A percentile compares a stretch with the other conserved stretches of the same genome.
Evolutionary conservation across 345 rosid species (phyloP).

Genomic region (Pseudoturritis turrita): DNA sequence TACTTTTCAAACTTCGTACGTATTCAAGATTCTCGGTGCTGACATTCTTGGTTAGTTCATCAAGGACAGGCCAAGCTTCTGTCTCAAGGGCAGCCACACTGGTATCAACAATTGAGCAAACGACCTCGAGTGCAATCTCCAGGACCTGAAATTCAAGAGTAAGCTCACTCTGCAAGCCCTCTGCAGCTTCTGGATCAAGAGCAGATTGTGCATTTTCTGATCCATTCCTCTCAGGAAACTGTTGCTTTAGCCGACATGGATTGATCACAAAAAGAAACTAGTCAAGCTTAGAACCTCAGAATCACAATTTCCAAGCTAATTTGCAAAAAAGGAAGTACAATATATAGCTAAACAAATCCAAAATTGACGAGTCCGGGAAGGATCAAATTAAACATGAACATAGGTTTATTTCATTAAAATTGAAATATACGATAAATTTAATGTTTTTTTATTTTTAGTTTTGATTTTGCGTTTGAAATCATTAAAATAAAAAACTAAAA

Average conservation of each 20-base stretch:
- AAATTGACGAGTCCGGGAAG: background rate
- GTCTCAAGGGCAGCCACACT: slow-evolving; percentile 68
- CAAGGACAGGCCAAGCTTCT: slow-evolving; percentile 84
- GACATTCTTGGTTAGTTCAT: slow-evolving; percentile 83
- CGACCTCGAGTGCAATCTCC: slow-evolving; percentile 87
- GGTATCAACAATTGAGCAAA: slow-evolving; percentile 62
- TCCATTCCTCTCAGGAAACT: slow-evolving; percentile 55
- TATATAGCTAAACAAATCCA: background rate
- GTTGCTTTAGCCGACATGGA: slow-evolving; percentile 54
- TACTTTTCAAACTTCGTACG: slow-evolving; percentile 86
- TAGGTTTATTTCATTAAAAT: too few relatives aligned
- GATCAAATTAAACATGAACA: too few relatives aligned
- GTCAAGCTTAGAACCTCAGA: background rate
- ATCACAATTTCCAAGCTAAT: background rate
- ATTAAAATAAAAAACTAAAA: too few relatives aligned
- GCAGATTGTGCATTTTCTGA: slow-evolving; percentile 35
- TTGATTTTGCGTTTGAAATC: too few relatives aligned
- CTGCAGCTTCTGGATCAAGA: slow-evolving; percentile 64
- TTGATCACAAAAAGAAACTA: background rate
- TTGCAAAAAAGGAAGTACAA: too few relatives aligned
- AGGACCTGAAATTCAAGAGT: slow-evolving; percentile 95
- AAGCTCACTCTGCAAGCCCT: slow-evolving; percentile 76
- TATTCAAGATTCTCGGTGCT: slow-evolving; percentile 93
- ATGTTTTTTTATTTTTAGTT: too few relatives aligned
- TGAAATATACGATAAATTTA: too few relatives aligned